Percentiles rank a stretch among this genome's conserved stretches.
phyloP scores from a whole-genome alignment of 306 rosid genomes.

The Luffa aegyptiaca region DNA sequence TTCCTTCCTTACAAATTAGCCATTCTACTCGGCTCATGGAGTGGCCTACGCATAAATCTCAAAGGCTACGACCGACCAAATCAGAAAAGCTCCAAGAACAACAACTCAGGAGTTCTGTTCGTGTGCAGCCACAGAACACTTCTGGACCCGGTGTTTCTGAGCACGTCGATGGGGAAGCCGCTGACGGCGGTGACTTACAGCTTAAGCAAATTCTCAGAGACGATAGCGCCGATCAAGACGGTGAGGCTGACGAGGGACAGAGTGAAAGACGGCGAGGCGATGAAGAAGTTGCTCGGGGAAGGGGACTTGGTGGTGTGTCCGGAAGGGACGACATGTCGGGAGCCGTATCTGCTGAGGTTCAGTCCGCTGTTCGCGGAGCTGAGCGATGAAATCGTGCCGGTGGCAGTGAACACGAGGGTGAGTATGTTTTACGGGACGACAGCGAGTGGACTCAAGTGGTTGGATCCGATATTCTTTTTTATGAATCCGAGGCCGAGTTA shows the following conservation, averaged over 20 bases:
- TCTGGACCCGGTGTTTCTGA: slow-evolving; percentile 64
- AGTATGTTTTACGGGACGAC: slow-evolving; percentile 96
- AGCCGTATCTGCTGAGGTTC: slow-evolving; percentile 77
- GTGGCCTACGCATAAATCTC: slow-evolving; percentile 33
- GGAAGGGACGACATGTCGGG: slow-evolving; percentile 96
- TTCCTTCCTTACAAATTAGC: slow-evolving; percentile 47
- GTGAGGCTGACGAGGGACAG: slow-evolving; percentile 69
- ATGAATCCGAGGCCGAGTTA: slow-evolving; percentile 82
- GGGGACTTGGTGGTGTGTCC: slow-evolving; percentile 96
- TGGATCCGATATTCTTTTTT: slow-evolving; percentile 76
- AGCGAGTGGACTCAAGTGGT: slow-evolving; percentile 76
- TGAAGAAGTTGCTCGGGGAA: slow-evolving; percentile 40
- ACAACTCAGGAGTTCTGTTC: slow-evolving; percentile 39
- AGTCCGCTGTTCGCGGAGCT: slow-evolving; percentile 86
- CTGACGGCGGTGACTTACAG: slow-evolving; percentile 75
- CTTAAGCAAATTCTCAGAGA: slow-evolving; percentile 50
- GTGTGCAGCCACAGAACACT: slow-evolving; percentile 76
- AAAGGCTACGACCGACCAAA: slow-evolving; percentile 17
- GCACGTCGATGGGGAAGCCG: slow-evolving; percentile 33
- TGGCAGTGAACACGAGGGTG: slow-evolving; percentile 51
- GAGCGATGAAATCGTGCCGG: slow-evolving; percentile 79
- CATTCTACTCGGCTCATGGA: slow-evolving; percentile 20
- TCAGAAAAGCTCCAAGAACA: background rate
- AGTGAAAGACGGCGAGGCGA: slow-evolving; percentile 49
- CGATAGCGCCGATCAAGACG: slow-evolving; percentile 48